Conservation (phyloP, 305 asterid genomes). For the Plantago coronopus region DNA sequence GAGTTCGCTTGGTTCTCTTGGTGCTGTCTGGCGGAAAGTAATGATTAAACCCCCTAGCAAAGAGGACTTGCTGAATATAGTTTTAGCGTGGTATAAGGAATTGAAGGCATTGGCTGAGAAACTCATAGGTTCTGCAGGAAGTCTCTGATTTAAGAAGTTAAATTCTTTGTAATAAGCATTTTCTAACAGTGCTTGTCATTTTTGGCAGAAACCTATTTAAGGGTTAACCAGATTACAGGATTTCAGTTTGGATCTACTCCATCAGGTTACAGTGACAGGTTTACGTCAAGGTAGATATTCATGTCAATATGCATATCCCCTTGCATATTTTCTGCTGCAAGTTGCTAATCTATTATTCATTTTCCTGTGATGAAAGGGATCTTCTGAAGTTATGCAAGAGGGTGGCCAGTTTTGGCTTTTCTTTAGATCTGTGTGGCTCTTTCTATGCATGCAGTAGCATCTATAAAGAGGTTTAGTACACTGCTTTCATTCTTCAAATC, state of each 20-base stretch:
- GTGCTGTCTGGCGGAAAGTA: slow-evolving; percentile 87
- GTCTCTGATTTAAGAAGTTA: slow-evolving; percentile 4
- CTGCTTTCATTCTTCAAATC: slow-evolving; percentile 4
- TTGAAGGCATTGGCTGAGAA: slow-evolving; percentile 49
- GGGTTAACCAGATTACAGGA: slow-evolving; percentile 52
- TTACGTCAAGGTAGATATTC: slow-evolving; percentile 62
- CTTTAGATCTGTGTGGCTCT: slow-evolving; percentile 36
- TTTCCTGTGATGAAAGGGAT: slow-evolving; percentile 53
- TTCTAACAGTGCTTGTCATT: slow-evolving; percentile 13
- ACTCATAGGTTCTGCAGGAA: slow-evolving; percentile 52
- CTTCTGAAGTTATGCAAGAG: slow-evolving; percentile 92
- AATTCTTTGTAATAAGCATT: slow-evolving; percentile 12
- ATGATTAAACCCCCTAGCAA: slow-evolving; percentile 52
- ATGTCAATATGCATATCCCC: not conserved
- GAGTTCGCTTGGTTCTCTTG: slow-evolving; percentile 58
- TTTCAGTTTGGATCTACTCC: slow-evolving; percentile 43
- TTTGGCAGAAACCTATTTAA: slow-evolving; percentile 66
- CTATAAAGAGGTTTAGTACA: slow-evolving; percentile 64
- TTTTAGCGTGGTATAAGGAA: slow-evolving; percentile 65
- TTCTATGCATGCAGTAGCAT: slow-evolving; percentile 46
- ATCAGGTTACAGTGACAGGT: slow-evolving; percentile 54
- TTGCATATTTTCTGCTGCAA: slow-evolving; percentile 8
- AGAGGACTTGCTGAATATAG: slow-evolving; percentile 56
- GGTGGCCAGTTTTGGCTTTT: slow-evolving; percentile 47
- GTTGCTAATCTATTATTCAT: slow-evolving; percentile 21